phyloP scores from a whole-genome alignment of 352 stramenopile genomes.

The Globisporangium nagaii region DNA sequence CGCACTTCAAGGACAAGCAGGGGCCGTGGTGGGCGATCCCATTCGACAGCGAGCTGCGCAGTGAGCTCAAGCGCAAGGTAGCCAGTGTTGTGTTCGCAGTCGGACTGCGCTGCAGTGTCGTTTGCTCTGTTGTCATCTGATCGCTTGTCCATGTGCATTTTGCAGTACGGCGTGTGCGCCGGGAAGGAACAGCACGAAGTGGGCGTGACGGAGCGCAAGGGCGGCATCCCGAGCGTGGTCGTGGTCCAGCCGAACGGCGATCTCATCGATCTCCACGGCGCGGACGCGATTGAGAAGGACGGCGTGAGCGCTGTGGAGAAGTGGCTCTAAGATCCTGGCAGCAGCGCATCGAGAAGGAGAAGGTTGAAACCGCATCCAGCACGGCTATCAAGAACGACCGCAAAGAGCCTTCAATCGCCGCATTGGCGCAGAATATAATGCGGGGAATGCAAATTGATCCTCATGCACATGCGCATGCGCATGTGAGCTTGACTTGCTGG shows the following conservation, averaged over 20 bases:
- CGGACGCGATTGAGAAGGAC: conserved; percentile 51
- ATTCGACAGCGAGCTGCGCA: conserved; percentile 53
- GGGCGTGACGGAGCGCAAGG: conserved; percentile 51
- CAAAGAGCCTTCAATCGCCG: no score
- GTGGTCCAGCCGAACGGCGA: conserved; percentile 56
- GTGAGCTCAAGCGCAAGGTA: conserved; percentile 76
- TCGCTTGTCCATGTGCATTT: background rate
- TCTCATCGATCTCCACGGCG: conserved; percentile 63
- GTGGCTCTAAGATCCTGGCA: conserved; percentile 39
- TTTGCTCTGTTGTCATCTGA: background rate
- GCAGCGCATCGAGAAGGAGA: background rate
- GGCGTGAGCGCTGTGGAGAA: conserved; percentile 33
- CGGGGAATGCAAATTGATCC: no score
- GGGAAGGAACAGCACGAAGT: conserved; percentile 51
- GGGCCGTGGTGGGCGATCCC: conserved; percentile 72
- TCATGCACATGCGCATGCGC: no score
- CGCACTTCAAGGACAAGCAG: conserved; percentile 70
- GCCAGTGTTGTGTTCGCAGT: no score
- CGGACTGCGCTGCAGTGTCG: no score
- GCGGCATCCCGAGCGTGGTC: conserved; percentile 71
- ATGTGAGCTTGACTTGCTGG: background rate
- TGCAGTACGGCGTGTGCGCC: conserved; percentile 65
- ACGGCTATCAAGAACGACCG: no score
- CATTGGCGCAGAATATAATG: no score
- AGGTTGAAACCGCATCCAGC: no score